Evolutionary conservation across 768 basidiomycete species (phyloP).

Genomic region (Glaciozyma martinii): DNA sequence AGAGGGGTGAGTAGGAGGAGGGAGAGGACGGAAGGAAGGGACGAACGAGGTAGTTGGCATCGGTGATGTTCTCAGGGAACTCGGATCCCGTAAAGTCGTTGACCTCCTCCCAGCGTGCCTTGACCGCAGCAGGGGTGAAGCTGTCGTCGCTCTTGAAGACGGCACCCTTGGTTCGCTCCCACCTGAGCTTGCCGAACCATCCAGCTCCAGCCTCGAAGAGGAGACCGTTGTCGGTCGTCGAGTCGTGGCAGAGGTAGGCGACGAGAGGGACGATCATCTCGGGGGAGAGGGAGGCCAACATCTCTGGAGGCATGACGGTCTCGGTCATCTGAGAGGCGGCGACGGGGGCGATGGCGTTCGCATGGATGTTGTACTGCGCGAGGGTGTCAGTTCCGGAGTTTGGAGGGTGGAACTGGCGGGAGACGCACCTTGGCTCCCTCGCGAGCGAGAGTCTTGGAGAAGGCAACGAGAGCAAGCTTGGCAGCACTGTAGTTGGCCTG

Average conservation of each 20-base stretch:
- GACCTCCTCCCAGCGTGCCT: conserved; percentile 70
- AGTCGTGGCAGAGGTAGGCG: conserved; percentile 54
- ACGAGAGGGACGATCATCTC: conserved; percentile 90
- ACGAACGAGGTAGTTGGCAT: conserved; percentile 37
- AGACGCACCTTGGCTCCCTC: conserved; percentile 64
- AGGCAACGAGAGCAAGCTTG: conserved; percentile 88
- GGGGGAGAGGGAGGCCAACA: conserved; percentile 63
- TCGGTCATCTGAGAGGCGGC: conserved; percentile 97
- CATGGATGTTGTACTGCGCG: conserved; percentile 54
- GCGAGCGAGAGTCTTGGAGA: conserved; percentile 82
- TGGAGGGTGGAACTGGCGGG: too few species aligned
- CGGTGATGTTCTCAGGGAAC: conserved; percentile 44
- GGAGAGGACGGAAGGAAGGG: not conserved
- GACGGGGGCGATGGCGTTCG: conserved; percentile 82
- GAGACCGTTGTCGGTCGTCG: conserved; percentile 55
- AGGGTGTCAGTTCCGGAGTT: not conserved
- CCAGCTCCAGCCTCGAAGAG: conserved; percentile 92
- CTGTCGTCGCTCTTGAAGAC: conserved; percentile 80
- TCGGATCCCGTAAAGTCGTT: conserved; percentile 62
- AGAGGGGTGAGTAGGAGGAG: conserved; percentile 37
- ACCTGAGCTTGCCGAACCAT: conserved; percentile 80
- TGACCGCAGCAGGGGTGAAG: conserved; percentile 92
- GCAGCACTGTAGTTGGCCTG: conserved; percentile 97
- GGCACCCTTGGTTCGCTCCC: conserved; percentile 79
- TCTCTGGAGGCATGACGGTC: conserved; percentile 77